phyloP scores from a whole-genome alignment of 805 yeast species.

The Starmerella stigmatis region DNA sequence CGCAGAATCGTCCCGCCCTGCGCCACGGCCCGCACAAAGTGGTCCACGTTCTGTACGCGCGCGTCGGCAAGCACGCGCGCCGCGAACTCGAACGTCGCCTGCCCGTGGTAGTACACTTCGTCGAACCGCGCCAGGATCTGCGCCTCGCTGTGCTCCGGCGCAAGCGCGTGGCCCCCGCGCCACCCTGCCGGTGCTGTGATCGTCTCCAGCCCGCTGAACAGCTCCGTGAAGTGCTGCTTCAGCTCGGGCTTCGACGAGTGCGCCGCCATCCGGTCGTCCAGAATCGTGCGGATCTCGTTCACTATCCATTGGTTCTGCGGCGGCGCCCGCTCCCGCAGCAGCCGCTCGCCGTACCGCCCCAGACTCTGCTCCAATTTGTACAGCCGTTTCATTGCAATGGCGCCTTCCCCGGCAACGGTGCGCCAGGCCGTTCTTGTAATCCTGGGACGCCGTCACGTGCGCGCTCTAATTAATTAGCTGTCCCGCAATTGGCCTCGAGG shows the following conservation, averaged over 20 bases:
- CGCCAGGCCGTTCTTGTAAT: no score
- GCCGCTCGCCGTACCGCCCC: conserved; percentile 19
- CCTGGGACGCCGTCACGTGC: conserved; percentile 1
- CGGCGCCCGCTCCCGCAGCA: no score
- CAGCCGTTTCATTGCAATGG: conserved; percentile 15
- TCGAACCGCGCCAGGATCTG: conserved; percentile 24
- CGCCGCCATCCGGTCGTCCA: conserved; percentile 17
- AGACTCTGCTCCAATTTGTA: conserved; percentile 16
- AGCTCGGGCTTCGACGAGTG: conserved; percentile 20
- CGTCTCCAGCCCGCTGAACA: conserved; percentile 21
- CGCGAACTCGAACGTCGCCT: conserved; percentile 23
- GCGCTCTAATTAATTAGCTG: not conserved
- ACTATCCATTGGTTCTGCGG: conserved; percentile 14
- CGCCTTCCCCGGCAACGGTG: no score
- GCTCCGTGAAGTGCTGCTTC: conserved; percentile 20
- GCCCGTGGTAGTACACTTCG: conserved; percentile 25
- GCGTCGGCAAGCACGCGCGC: conserved; percentile 22
- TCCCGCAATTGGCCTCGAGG: no score
- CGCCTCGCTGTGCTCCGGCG: conserved; percentile 11
- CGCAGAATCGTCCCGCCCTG: conserved; percentile 26
- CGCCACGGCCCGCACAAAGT: conserved; percentile 23
- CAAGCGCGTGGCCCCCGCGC: conserved; percentile 8
- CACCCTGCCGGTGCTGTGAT: conserved; percentile 4
- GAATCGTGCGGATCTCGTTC: conserved; percentile 18
- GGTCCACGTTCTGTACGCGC: conserved; percentile 21